Evolutionary conservation across 352 stramenopile species (phyloP).

Genomic region (Phytophthora ohioensis): DNA sequence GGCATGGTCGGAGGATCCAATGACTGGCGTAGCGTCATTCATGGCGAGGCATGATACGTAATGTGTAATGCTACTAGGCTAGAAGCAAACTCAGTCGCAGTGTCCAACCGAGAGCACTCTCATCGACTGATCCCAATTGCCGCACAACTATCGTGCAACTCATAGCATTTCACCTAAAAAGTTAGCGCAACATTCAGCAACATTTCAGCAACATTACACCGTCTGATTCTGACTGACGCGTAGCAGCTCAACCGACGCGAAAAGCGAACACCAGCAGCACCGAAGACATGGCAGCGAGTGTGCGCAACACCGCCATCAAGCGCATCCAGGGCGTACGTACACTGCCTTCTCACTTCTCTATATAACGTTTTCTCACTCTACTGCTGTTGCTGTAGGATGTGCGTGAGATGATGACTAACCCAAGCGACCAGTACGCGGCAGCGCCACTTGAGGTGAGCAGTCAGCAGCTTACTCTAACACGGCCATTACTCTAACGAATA

Average conservation of each 20-base stretch:
- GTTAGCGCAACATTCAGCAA: slow-evolving; percentile 9
- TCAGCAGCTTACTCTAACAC: background rate
- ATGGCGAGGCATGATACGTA: too few relatives aligned
- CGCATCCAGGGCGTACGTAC: slow-evolving; percentile 80
- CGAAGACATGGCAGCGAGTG: slow-evolving; percentile 49
- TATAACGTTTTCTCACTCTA: background rate
- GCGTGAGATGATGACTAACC: slow-evolving; percentile 89
- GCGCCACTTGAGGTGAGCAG: slow-evolving; percentile 70
- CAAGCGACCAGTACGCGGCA: slow-evolving; percentile 84
- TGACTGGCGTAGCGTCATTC: too few relatives aligned
- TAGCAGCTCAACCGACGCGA: slow-evolving; percentile 13
- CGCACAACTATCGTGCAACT: too few relatives aligned
- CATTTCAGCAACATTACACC: background rate
- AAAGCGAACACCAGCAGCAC: background rate
- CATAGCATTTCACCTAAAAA: too few relatives aligned
- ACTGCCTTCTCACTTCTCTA: background rate
- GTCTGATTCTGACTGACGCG: slow-evolving; percentile 19
- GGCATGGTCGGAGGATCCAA: background rate
- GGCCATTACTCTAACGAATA: background rate
- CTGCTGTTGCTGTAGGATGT: slow-evolving; percentile 62
- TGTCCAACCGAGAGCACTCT: too few relatives aligned
- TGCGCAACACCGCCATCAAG: slow-evolving; percentile 88
- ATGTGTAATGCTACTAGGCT: too few relatives aligned
- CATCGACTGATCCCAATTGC: too few relatives aligned
- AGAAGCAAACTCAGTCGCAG: too few relatives aligned